These are phyloP conservation scores for Candida khao-thaluensis DNA, from an alignment of 805 yeast genomes.

Conservation along the genomic window DNA sequence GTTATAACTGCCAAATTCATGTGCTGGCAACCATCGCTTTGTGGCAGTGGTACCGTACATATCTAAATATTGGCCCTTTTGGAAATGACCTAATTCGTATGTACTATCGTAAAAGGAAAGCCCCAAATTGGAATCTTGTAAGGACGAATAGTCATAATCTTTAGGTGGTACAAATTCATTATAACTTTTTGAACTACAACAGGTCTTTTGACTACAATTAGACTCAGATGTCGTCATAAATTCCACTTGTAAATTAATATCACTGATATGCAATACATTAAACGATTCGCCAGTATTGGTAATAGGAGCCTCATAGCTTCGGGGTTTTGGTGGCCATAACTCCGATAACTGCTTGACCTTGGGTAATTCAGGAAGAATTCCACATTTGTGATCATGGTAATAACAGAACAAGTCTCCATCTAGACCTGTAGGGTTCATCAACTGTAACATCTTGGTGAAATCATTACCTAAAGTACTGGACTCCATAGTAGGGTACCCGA, in stretches of 20 bases:
- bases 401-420: constrained; percentile 48
- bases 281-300: constrained; percentile 34
- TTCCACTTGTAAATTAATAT: constrained; percentile 58
- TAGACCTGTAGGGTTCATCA: constrained; percentile 50
- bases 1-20: constrained; percentile 57
- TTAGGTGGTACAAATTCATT: constrained; percentile 27
- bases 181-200: constrained; percentile 56
- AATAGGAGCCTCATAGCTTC: constrained; percentile 19
- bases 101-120: constrained; percentile 27
- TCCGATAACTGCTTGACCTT: constrained; percentile 27
- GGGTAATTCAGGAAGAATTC: constrained; percentile 47
- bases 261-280: constrained; percentile 64
- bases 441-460: constrained; percentile 48
- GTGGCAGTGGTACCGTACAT: constrained; percentile 10
- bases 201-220: constrained; percentile 53
- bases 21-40: constrained; percentile 45
- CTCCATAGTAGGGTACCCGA: constrained; percentile 31
- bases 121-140: constrained; percentile 19
- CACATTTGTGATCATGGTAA: constrained; percentile 43
- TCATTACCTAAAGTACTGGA: constrained; percentile 26
- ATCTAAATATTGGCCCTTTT: constrained; percentile 27
- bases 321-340: constrained; percentile 38
- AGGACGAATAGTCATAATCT: constrained; percentile 26
- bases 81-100: constrained; percentile 23
- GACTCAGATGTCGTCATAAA: constrained; percentile 54